Evolutionary conservation across 192 early-diverging fungal species (phyloP), one percentile per base, ranked within the genome.

Genomic region (Linnemannia zychae): DNA sequence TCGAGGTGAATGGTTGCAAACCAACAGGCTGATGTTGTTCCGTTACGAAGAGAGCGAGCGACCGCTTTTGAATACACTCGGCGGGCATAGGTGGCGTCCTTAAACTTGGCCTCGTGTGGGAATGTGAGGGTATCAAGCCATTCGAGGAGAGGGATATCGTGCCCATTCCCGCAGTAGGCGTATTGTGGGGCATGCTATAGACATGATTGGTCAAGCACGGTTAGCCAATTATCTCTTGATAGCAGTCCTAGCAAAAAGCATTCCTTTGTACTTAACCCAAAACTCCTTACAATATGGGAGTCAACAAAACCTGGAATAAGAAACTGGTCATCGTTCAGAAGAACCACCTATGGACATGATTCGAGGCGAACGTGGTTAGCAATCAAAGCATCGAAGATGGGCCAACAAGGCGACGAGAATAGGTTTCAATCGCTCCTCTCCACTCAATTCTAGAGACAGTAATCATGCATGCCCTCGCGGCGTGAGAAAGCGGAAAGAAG

Each of bases 11-110:
- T 93, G 6, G 96, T 96, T 9, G 91, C 95, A 86, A 93, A 97
- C 90, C 95, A 97, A 37, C 91, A 93, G 4, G 95, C 95, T 46
- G 95, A 92, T 11, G 96, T 97, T 37, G 95, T 96, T n/a, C 96
- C 96, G 88, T 92, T 91, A n/a, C 90, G 87, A 15, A 96, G 79
- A 7, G 91, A 85, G 18, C 92, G 88, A 17, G 77, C 57, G 28
- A 96, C 91, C 0, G 90, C 92, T 6, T 80, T 75, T 9, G 83
- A 66, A 86, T 96, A 96, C 53, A 93, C 77, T 5, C 74, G 28
- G 3, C 87, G 76, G 9, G 96, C 96, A 71, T 94, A 89, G n/a
- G 81, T 77, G 0, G 78, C 7, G 84, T 93, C 92, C 31, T 88
- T 78, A 81, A 96, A 96, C 73, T 82, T 73, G 71, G 89, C 87